These are phyloP conservation scores for Thermomucor indicae-seudaticae DNA, from an alignment of 371 early-diverging fungal genomes.

Conservation along the genomic window DNA sequence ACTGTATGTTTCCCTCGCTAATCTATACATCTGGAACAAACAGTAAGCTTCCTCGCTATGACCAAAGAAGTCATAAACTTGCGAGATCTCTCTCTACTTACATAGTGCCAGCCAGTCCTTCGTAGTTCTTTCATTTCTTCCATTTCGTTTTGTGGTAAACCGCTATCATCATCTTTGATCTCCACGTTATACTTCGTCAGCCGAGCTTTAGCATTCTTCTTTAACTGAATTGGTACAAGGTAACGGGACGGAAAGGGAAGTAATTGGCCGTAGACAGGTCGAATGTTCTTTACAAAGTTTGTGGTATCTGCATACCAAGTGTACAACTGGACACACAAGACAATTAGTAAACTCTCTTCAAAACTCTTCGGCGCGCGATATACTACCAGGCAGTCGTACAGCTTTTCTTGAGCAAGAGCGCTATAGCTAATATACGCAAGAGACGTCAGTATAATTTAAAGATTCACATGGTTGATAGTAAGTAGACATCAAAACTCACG, in stretches of 20 bases:
- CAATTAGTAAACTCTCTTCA: too few species aligned
- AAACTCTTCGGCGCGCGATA: not conserved
- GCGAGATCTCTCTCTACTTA: conserved; percentile 10
- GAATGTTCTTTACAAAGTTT: conserved; percentile 60
- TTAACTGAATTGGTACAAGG: conserved; percentile 57
- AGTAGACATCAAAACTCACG: conserved; percentile 23
- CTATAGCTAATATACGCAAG: conserved; percentile 27
- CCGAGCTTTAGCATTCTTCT: conserved; percentile 49
- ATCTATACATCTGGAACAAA: conserved; percentile 46
- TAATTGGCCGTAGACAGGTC: conserved; percentile 60
- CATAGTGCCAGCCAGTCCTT: conserved; percentile 45
- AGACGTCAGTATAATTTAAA: not conserved
- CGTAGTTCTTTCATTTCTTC: conserved; percentile 46
- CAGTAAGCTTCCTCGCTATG: not conserved
- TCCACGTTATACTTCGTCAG: conserved; percentile 47
- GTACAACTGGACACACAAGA: conserved; percentile 37
- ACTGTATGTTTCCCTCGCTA: conserved; percentile 53
- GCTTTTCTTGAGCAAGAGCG: conserved; percentile 41
- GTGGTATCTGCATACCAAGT: conserved; percentile 70
- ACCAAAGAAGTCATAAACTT: too few species aligned
- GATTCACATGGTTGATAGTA: not conserved
- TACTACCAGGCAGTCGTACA: conserved; percentile 56
- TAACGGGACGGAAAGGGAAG: conserved; percentile 63
- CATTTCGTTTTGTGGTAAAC: conserved; percentile 36
- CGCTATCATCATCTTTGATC: conserved; percentile 33